Evolutionary conservation across 495 filamentous ascomycete genomes (phyloP).

Genomic region (Acidiella bohemica): DNA sequence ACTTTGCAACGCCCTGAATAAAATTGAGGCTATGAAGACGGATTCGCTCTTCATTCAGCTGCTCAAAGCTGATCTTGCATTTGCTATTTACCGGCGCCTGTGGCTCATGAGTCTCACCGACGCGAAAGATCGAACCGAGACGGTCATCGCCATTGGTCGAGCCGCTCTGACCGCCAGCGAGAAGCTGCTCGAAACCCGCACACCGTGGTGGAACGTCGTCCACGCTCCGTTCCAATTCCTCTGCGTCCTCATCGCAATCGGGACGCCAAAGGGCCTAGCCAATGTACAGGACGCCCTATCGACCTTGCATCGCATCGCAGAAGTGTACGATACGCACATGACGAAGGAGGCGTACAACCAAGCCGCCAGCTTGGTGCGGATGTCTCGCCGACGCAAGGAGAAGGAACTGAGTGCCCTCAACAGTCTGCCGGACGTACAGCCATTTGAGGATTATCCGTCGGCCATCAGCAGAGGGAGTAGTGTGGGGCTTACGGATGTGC

Average conservation of each 20-base stretch:
- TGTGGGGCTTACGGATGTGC: conserved; percentile 10
- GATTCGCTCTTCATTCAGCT: conserved; percentile 14
- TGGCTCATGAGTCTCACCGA: conserved; percentile 20
- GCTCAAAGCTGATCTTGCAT: conserved; percentile 19
- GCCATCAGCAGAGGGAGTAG: background rate
- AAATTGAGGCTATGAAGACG: conserved; percentile 12
- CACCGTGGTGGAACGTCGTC: conserved; percentile 19
- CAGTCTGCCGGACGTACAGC: background rate
- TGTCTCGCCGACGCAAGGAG: conserved; percentile 15
- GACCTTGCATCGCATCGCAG: conserved; percentile 3
- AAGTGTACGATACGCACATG: conserved; percentile 20
- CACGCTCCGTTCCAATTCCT: conserved; percentile 19
- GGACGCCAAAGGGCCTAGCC: conserved; percentile 10
- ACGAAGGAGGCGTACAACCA: conserved; percentile 20
- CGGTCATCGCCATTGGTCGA: conserved; percentile 12
- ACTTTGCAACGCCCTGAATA: conserved; percentile 11
- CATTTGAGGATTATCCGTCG: conserved; percentile 6
- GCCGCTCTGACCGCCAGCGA: conserved; percentile 6
- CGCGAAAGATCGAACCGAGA: conserved; percentile 17
- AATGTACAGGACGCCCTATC: conserved; percentile 7
- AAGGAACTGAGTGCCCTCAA: conserved; percentile 14
- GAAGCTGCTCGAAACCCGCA: conserved; percentile 6
- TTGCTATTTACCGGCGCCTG: conserved; percentile 18
- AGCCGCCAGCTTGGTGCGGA: conserved; percentile 11
- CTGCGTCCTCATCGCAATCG: conserved; percentile 15